phyloP scores from a whole-genome alignment of 2,329 filamentous ascomycete species.

The Trichoderma sp. region DNA sequence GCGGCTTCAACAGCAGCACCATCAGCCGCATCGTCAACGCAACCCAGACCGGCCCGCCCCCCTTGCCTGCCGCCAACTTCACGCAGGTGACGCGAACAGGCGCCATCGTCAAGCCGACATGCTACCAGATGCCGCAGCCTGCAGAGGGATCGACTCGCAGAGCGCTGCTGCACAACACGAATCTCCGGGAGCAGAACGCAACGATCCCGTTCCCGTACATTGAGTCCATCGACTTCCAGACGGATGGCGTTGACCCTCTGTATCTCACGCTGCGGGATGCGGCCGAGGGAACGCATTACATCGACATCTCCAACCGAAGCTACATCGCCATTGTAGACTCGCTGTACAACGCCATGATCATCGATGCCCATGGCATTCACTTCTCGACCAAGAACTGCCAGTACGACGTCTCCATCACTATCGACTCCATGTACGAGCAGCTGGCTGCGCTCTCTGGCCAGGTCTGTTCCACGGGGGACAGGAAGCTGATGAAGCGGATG shows the following conservation, averaged over 20 bases:
- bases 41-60: constrained; percentile 22
- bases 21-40: constrained; percentile 14
- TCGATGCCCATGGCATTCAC: constrained; percentile 41
- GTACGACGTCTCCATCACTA: constrained; percentile 40
- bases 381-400: constrained; percentile 42
- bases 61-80: constrained; percentile 39
- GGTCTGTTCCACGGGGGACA: constrained; percentile 36
- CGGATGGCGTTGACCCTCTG: constrained; percentile 38
- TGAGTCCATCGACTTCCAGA: constrained; percentile 43
- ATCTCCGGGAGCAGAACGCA: constrained; percentile 37
- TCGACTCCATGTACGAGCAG: constrained; percentile 42
- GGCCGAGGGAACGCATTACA: constrained; percentile 34
- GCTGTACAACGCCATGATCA: constrained; percentile 39
- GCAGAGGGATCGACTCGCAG: constrained; percentile 34
- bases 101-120: constrained; percentile 36
- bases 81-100: constrained; percentile 40
- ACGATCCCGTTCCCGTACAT: constrained; percentile 43
- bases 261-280: constrained; percentile 41
- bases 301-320: constrained; percentile 43
- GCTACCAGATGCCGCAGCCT: constrained; percentile 37
- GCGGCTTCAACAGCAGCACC: constrained; percentile 24
- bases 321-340: constrained; percentile 40
- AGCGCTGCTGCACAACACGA: constrained; percentile 40
- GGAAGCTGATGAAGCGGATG: constrained; percentile 32
- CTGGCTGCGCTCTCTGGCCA: constrained; percentile 39